A percentile compares a stretch with the other conserved stretches of the same genome.
Evolutionary conservation across 805 yeast genomes (phyloP).

Genomic region (Nakazawaea siamensis): DNA sequence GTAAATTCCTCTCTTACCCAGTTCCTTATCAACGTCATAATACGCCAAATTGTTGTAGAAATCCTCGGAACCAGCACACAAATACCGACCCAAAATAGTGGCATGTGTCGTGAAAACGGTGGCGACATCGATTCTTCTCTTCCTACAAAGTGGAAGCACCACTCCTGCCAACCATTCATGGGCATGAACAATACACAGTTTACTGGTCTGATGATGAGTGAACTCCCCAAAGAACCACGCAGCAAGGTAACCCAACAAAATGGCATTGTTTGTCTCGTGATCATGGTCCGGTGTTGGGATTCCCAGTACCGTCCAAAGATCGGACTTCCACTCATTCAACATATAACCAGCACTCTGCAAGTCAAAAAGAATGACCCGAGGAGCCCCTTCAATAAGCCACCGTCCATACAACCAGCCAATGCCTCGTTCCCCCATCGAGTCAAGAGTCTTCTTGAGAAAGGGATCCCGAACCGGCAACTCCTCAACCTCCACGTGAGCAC

Average conservation of each 20-base stretch:
- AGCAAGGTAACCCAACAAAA: slow-evolving; percentile 82
- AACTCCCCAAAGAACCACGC: slow-evolving; percentile 97
- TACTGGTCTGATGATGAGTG: slow-evolving; percentile 71
- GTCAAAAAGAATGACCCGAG: slow-evolving; percentile 85
- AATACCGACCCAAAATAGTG: slow-evolving; percentile 85
- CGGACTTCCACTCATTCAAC: slow-evolving; percentile 90
- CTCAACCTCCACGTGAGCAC: slow-evolving; percentile 79
- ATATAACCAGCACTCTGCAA: slow-evolving; percentile 60
- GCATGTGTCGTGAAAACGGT: slow-evolving; percentile 98
- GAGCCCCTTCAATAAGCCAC: slow-evolving; percentile 98
- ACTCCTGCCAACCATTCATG: slow-evolving; percentile 99
- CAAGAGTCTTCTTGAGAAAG: slow-evolving; percentile 49
- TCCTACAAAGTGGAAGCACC: slow-evolving; percentile 85
- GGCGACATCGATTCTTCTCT: slow-evolving; percentile 86
- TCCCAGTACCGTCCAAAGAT: slow-evolving; percentile 84
- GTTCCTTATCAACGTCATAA: slow-evolving; percentile 96
- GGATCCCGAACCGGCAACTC: slow-evolving; percentile 43
- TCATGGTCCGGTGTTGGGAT: slow-evolving; percentile 92
- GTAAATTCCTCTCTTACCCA: slow-evolving; percentile 95
- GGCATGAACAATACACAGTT: slow-evolving; percentile 89
- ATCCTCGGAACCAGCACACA: slow-evolving; percentile 95
- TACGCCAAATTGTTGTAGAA: slow-evolving; percentile 84
- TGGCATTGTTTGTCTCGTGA: slow-evolving; percentile 84
- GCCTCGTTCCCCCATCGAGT: slow-evolving; percentile 78
- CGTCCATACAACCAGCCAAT: slow-evolving; percentile 81